Percentiles rank a stretch among this genome's conserved stretches.
Evolutionary conservation across 2,329 filamentous ascomycete genomes (phyloP).

Genomic region (Fusarium pseudoanthophilum): DNA sequence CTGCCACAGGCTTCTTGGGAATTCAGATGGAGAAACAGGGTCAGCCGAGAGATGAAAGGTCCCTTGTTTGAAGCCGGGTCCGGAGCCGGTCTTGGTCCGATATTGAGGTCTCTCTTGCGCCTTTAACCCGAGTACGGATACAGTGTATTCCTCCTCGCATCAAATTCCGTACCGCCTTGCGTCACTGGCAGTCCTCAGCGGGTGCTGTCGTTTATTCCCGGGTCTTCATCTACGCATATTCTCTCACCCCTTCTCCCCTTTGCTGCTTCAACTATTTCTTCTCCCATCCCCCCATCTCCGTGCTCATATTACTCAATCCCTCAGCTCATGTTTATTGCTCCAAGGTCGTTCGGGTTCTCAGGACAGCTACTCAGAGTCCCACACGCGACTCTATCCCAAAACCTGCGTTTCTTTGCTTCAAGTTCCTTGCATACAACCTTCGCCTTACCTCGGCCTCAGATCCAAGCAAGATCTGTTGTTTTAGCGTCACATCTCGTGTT

Average conservation of each 20-base stretch:
- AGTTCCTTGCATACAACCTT: slow-evolving; percentile 6
- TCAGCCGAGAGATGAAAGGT: slow-evolving; percentile 2
- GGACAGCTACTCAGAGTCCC: slow-evolving; percentile 17
- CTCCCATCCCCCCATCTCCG: not conserved
- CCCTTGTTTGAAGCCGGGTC: slow-evolving; percentile 4
- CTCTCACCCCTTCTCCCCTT: not conserved
- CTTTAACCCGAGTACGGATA: slow-evolving; percentile 14
- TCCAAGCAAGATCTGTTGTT: slow-evolving; percentile 2
- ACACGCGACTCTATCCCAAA: slow-evolving; percentile 10
- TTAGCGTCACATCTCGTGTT: not conserved
- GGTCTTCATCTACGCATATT: not conserved
- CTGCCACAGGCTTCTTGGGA: slow-evolving; percentile 3
- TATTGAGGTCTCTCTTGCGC: slow-evolving; percentile 8
- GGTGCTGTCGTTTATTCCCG: slow-evolving; percentile 20
- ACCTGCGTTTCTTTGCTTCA: slow-evolving; percentile 11
- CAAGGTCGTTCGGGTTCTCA: slow-evolving; percentile 26
- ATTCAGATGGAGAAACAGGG: slow-evolving; percentile 20
- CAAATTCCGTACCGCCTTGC: slow-evolving; percentile 3
- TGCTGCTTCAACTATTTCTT: slow-evolving; percentile 6
- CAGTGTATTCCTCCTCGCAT: slow-evolving; percentile 9
- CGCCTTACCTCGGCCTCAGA: slow-evolving; percentile 11
- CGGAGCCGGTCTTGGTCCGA: slow-evolving; percentile 28
- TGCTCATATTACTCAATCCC: not conserved
- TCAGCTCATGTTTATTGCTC: slow-evolving; percentile 38
- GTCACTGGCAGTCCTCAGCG: slow-evolving; percentile 13